Percentiles rank a stretch among this genome's conserved stretches.
These are phyloP conservation scores for Kuraishia hungarica DNA, from an alignment of 805 yeast species.

Conservation along the genomic window DNA sequence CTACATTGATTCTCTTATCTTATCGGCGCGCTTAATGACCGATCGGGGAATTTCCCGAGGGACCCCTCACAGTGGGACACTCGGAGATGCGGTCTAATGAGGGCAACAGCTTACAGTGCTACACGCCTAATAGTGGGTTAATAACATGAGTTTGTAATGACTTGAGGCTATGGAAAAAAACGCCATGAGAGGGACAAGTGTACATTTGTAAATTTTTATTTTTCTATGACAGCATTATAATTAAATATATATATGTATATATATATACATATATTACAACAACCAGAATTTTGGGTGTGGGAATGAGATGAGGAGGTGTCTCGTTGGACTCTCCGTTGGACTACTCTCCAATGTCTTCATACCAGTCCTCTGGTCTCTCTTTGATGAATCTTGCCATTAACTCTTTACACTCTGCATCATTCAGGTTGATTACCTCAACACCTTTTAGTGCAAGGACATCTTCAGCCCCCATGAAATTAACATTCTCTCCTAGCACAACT, in stretches of 20 bases:
- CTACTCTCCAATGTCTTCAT: constrained; percentile 65
- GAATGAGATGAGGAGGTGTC: too few species aligned
- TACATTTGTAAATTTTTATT: too few species aligned
- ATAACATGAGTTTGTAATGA: neutral
- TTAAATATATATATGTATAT: too few species aligned
- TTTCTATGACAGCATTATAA: too few species aligned
- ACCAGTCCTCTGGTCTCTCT: constrained; percentile 74
- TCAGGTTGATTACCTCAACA: constrained; percentile 57
- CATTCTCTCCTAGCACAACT: constrained; percentile 85
- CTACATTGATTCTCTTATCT: neutral
- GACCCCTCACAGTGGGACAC: neutral
- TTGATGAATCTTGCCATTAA: constrained; percentile 73
- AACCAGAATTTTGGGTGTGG: neutral
- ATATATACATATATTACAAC: too few species aligned
- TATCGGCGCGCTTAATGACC: neutral
- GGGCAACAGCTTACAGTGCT: neutral
- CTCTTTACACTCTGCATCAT: constrained; percentile 53
- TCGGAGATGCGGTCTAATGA: neutral
- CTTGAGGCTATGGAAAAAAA: too few species aligned
- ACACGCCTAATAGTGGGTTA: neutral
- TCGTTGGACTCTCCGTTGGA: neutral
- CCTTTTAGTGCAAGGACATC: constrained; percentile 60
- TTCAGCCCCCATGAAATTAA: constrained; percentile 78
- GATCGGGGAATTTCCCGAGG: neutral
- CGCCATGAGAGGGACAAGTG: too few species aligned